Conservation (phyloP, 1,139 yeast species). For the Saccharomycopsis hybrid region DNA sequence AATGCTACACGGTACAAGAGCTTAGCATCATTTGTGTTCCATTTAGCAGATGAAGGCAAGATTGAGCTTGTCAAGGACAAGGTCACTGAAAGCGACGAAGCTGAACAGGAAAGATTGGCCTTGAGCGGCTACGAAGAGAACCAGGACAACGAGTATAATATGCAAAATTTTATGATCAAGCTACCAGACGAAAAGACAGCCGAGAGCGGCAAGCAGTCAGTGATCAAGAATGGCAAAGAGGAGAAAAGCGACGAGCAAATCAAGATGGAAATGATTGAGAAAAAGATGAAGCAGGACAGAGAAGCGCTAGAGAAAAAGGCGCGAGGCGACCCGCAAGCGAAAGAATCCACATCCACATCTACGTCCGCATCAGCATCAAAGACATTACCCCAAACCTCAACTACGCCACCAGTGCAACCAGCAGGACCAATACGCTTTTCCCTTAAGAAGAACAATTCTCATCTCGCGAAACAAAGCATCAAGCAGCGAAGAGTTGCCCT, state of each 20-base stretch:
- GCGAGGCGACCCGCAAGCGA: too few species aligned
- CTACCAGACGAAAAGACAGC: background rate
- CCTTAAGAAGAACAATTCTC: too few species aligned
- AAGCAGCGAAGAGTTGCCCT: slow-evolving; percentile 6
- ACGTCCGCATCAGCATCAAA: too few species aligned
- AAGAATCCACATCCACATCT: too few species aligned
- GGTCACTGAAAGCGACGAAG: too few species aligned
- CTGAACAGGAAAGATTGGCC: background rate
- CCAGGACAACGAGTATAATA: slow-evolving; percentile 1
- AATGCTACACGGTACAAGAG: slow-evolving; percentile 80
- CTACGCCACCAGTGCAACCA: too few species aligned
- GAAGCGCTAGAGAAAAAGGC: too few species aligned
- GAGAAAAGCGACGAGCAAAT: slow-evolving; percentile 13
- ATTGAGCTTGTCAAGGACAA: slow-evolving; percentile 39
- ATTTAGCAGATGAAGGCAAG: slow-evolving; percentile 54
- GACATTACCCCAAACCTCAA: too few species aligned
- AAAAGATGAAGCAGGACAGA: slow-evolving; percentile 9
- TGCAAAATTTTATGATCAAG: slow-evolving; percentile 9
- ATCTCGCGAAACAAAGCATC: too few species aligned
- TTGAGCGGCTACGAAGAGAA: too few species aligned
- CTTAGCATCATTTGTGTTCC: slow-evolving; percentile 62
- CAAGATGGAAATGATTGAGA: slow-evolving; percentile 17
- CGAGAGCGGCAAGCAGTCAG: too few species aligned
- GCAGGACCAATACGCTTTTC: too few species aligned
- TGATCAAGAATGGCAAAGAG: background rate